Base-by-base conservation (phyloP, 1,284 basidiomycete species). In the Malassezia nana region DNA sequence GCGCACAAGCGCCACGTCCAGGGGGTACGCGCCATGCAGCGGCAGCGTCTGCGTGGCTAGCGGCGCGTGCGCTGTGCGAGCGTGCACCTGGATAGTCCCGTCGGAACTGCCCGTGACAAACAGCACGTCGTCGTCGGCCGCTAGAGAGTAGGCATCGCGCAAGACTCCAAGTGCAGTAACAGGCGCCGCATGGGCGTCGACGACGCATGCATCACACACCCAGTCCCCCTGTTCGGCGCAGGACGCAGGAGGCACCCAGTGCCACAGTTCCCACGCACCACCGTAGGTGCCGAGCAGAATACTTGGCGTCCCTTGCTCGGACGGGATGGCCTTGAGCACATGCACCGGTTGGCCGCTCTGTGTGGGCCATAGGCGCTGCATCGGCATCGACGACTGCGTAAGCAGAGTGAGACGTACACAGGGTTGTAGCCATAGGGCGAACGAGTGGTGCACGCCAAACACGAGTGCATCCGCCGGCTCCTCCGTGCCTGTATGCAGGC, bases 41-140 rank as follows among this genome's bases (percentile, higher is more conserved):
- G 62, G 56, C 32, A 67, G 49, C 7, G 59, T 62, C 43, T 65
- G 67, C 29, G 40, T 9, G 38, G 40, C 6, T 13, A 45, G 26
- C 59, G 31, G 30, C 30, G 12, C 4, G 8, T 18, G 29, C 43
- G 9, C 20, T 8, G 25, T 22, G 29, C 43, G 29, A n/a, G 24
- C 16, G 64, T 64, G 69, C n/a, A 71, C 61, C 18, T 58, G 56
- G 29, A 71, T 38, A 13, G 55, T 32, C 9, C 60, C 56, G 39
- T 71, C 68, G 10, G 68, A 63, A 46, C 65, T 55, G 31, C 65
- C 68, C 15, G 67, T 58, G 9, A 61, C 68, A 40, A 71, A 49
- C 12, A 67, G 6, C 2, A 46, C 38, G 16, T 32, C 47, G 24
- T 32, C 33, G 24, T 26, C 13, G 12, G 22, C 28, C 24, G 18